Evolutionary conservation across 2,329 filamentous ascomycete genomes (phyloP), one percentile per base, ranked within the genome.

Genomic region (Fusarium redolens): DNA sequence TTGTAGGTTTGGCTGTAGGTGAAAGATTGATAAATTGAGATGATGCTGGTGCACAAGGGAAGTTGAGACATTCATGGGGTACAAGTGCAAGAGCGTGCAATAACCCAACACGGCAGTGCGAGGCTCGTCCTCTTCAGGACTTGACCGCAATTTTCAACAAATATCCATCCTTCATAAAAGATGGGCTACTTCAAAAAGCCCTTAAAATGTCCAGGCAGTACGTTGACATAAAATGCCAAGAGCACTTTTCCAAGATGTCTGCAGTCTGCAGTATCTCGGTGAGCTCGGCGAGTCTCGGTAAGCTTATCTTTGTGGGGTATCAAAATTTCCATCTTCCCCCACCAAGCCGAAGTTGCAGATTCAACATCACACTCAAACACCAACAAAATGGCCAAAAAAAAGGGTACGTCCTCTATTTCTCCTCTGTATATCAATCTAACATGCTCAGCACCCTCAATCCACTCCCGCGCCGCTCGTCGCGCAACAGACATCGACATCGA

Each of bases 391-490:
- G 79, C 79, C 8, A 80, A 81, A 55, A 79, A 78, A 69, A 78
- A 72, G 71, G 72, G 79, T 80, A 77, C 3, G 44, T 33, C 20
- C 13, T 22, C 20, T 7, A 1, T 15, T 1, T 12, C 5, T 6
- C 14, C 15, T 9, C 10, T 33, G 0, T 6, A 11, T 13, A 31
- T 25, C 4, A 14, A 17, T 17, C 71, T 79, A 50, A 77, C 71
- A 48, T 25, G 31, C 12, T 22, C 25, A 93, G 91, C 84, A 61
- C 85, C 86, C 43, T 93, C 92, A 8, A 82, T 90, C 65, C 92
- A 92, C 84, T 95, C 93, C 59, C 92, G 93, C 73, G 92, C 92
- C 65, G 92, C 92, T 44, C 89, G 92, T 78, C 90, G 93, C 72
- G 92, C 91, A 51, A 89, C 90, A 20, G 92, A 92, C 7, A 91